Evolutionary conservation across 805 yeast species (phyloP).

Genomic region (Zygotorulaspora chibaensis): DNA sequence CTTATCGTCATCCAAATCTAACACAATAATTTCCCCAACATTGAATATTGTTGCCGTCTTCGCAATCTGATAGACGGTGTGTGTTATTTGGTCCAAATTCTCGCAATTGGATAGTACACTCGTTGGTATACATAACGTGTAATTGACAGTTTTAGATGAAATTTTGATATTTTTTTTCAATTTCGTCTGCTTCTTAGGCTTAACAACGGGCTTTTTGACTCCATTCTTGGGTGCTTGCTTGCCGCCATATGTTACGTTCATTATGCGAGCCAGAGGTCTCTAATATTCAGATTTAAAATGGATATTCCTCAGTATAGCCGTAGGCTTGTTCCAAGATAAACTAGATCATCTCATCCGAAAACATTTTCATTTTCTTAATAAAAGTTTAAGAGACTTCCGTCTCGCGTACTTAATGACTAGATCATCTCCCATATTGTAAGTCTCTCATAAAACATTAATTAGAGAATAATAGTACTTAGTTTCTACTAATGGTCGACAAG

Average conservation of each 20-base stretch:
- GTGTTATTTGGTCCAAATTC: conserved; percentile 69
- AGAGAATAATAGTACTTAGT: neutral
- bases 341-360: neutral
- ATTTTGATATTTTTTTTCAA: conserved; percentile 19
- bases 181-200: conserved; percentile 8
- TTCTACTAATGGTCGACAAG: neutral
- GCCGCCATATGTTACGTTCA: neutral
- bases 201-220: neutral
- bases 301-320: no score
- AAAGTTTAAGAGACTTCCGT: no score
- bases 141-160: conserved; percentile 31
- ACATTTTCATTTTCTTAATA: neutral
- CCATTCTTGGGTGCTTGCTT: neutral
- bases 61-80: conserved; percentile 72
- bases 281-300: neutral
- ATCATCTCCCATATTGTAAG: neutral
- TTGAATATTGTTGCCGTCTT: conserved; percentile 64
- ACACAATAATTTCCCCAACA: conserved; percentile 69
- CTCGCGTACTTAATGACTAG: no score
- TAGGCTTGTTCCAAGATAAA: no score
- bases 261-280: neutral
- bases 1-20: conserved; percentile 46
- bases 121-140: conserved; percentile 71
- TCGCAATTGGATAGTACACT: conserved; percentile 56
- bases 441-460: neutral